Evolutionary conservation across 2,329 filamentous ascomycete species (phyloP).

Genomic region (Fusarium solani-melongenae): DNA sequence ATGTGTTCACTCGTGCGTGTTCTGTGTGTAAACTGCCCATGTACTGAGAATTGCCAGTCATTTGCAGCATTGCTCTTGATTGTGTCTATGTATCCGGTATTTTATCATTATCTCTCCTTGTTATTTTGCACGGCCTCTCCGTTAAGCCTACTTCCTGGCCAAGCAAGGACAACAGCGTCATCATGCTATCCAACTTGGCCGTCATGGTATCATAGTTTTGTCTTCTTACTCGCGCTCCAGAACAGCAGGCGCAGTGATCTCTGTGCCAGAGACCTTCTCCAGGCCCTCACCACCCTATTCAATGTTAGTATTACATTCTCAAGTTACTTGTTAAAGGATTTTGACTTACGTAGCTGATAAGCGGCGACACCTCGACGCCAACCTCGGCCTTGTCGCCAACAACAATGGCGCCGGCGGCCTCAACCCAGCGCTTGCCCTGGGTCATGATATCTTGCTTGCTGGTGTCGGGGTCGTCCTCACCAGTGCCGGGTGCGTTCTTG

Average conservation of each 20-base stretch:
- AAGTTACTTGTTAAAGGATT: background rate
- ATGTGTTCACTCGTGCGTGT: background rate
- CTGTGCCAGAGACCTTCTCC: slow-evolving; percentile 64
- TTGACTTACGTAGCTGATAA: slow-evolving; percentile 91
- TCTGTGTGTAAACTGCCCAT: background rate
- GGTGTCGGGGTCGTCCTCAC: slow-evolving; percentile 93
- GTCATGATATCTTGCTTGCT: slow-evolving; percentile 90
- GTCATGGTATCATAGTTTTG: slow-evolving; percentile 25
- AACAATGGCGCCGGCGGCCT: slow-evolving; percentile 81
- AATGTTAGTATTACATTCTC: slow-evolving; percentile 14
- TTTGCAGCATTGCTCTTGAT: background rate
- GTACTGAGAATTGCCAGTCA: background rate
- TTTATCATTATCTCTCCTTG: slow-evolving; percentile 18
- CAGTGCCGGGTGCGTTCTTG: slow-evolving; percentile 88
- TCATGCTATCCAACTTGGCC: slow-evolving; percentile 22
- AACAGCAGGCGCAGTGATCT: slow-evolving; percentile 63
- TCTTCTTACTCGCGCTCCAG: slow-evolving; percentile 57
- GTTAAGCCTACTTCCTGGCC: slow-evolving; percentile 13
- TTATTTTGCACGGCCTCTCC: background rate
- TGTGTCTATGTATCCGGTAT: slow-evolving; percentile 3
- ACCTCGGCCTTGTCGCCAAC: slow-evolving; percentile 70
- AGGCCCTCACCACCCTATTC: slow-evolving; percentile 71
- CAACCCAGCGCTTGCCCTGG: slow-evolving; percentile 88
- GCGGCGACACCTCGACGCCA: slow-evolving; percentile 90
- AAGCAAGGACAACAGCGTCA: slow-evolving; percentile 23